phyloP scores from a whole-genome alignment of 306 rosid species.

The Gillenia trifoliata region DNA sequence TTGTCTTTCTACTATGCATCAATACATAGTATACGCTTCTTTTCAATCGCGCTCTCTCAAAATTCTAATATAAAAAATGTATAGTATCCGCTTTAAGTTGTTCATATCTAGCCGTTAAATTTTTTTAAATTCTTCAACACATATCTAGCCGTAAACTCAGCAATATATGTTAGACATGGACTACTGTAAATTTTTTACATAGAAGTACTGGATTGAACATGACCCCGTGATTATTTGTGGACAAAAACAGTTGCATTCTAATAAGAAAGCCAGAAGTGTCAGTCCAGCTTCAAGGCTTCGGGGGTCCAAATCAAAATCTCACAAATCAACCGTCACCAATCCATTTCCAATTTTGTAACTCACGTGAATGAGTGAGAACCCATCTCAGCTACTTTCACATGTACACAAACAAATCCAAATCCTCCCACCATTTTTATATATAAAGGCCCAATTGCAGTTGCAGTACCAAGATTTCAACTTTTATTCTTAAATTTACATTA shows the following conservation, averaged over 20 bases:
- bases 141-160: too few relatives aligned
- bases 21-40: too few relatives aligned
- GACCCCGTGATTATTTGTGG: neutral
- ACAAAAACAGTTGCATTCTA: neutral
- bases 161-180: too few relatives aligned
- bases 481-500: neutral
- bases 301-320: neutral
- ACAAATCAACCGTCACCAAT: slow-evolving; percentile 8
- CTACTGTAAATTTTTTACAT: neutral
- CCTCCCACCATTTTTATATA: neutral
- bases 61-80: too few relatives aligned
- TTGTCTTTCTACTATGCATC: too few relatives aligned
- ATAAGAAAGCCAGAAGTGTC: neutral
- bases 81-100: too few relatives aligned
- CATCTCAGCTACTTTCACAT: slow-evolving; percentile 16
- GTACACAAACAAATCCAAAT: slow-evolving; percentile 29
- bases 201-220: neutral
- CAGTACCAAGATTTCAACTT: slow-evolving; percentile 2
- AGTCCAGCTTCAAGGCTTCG: neutral
- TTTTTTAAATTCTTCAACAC: too few relatives aligned
- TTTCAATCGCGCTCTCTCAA: too few relatives aligned
- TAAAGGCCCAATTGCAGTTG: neutral
- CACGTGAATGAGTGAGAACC: slow-evolving; percentile 21
- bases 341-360: neutral
- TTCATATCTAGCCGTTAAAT: too few relatives aligned